phyloP scores from a whole-genome alignment of 1,284 basidiomycete species.

The Cerioporus squamosus region DNA sequence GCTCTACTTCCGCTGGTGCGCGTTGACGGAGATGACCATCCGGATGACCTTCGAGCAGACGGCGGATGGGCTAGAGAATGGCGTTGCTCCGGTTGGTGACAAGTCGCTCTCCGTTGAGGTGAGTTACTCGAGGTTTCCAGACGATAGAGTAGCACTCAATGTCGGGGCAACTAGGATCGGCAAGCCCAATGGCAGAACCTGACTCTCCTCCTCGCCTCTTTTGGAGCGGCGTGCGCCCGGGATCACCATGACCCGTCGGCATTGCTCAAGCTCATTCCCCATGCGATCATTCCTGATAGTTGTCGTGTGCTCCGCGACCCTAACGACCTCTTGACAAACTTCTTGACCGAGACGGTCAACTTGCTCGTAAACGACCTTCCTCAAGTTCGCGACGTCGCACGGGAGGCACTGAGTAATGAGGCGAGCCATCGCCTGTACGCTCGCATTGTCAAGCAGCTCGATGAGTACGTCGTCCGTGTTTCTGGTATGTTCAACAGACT shows the following conservation, averaged over 20 bases:
- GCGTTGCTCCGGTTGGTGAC: conserved; percentile 32
- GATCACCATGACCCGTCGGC: conserved; percentile 52
- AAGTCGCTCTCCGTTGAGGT: conserved; percentile 46
- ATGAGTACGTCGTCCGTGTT: conserved; percentile 56
- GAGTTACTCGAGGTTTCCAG: background rate
- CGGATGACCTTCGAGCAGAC: conserved; percentile 30
- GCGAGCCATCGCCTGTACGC: conserved; percentile 72
- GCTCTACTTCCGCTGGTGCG: conserved; percentile 60
- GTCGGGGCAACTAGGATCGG: conserved; percentile 55
- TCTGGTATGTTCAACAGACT: too few species aligned
- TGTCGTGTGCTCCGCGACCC: conserved; percentile 69
- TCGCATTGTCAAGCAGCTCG: conserved; percentile 71
- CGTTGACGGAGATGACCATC: conserved; percentile 38
- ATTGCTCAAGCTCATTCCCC: conserved; percentile 61
- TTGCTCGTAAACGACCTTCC: conserved; percentile 66
- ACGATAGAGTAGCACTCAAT: too few species aligned
- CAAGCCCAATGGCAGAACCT: conserved; percentile 89
- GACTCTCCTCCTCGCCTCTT: conserved; percentile 79
- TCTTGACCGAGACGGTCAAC: conserved; percentile 75
- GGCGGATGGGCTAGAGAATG: conserved; percentile 27
- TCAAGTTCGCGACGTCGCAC: conserved; percentile 73
- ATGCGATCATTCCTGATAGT: conserved; percentile 68
- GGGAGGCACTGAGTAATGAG: conserved; percentile 82
- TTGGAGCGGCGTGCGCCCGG: conserved; percentile 70
- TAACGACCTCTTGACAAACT: conserved; percentile 58